Evolutionary conservation across 331 rosid genomes (phyloP).

Genomic region (Arachis monticola): DNA sequence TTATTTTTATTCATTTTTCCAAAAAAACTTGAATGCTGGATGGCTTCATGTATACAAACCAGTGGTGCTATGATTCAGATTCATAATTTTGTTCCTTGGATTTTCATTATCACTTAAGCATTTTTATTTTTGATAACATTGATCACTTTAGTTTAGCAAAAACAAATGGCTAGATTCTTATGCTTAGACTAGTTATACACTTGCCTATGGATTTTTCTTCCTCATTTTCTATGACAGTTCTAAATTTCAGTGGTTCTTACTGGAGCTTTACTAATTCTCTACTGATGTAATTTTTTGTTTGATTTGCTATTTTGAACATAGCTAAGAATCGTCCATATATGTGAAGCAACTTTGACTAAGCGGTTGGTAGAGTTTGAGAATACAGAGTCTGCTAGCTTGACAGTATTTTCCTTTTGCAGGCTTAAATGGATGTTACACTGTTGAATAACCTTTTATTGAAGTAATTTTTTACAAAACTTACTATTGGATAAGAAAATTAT

Average conservation of each 20-base stretch:
- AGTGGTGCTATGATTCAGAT: too few relatives aligned
- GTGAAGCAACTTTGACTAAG: constrained; percentile 90
- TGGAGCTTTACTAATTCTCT: constrained; percentile 6
- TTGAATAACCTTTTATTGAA: too few relatives aligned
- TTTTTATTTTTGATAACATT: not conserved
- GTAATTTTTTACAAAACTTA: too few relatives aligned
- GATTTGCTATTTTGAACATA: constrained; percentile 41
- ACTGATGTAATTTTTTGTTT: not conserved
- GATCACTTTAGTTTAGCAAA: not conserved
- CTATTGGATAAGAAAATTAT: too few relatives aligned
- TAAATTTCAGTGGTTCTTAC: constrained; percentile 14
- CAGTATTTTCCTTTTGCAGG: too few relatives aligned
- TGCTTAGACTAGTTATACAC: constrained; percentile 1
- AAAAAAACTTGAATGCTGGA: too few relatives aligned
- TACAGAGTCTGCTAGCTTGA: constrained; percentile 88
- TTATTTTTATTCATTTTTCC: too few relatives aligned
- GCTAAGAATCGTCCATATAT: constrained; percentile 83
- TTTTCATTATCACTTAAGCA: not conserved
- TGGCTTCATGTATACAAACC: too few relatives aligned
- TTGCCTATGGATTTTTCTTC: not conserved
- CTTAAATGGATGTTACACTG: too few relatives aligned
- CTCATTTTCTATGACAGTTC: not conserved
- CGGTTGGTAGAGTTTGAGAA: constrained; percentile 90
- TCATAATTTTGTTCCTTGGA: too few relatives aligned
- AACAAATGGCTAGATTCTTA: not conserved